These are phyloP conservation scores for Saturnispora hagleri DNA, from an alignment of 805 yeast species.

Conservation along the genomic window DNA sequence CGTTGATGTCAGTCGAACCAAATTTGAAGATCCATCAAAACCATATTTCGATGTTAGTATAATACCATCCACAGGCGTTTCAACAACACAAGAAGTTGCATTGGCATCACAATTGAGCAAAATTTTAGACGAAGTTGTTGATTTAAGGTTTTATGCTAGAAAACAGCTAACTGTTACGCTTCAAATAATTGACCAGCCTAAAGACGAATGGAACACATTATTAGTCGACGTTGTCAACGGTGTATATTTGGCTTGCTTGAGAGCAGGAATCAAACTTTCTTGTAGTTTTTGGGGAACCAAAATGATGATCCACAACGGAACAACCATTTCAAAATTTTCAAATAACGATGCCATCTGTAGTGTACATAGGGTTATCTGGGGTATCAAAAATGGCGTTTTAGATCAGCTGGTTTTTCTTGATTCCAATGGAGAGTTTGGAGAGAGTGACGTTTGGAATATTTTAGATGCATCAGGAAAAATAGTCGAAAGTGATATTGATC, in stretches of 20 bases:
- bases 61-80: constrained; percentile 68
- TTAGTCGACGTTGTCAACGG: constrained; percentile 67
- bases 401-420: constrained; percentile 58
- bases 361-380: constrained; percentile 4
- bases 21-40: constrained; percentile 76
- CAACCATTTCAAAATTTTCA: not conserved
- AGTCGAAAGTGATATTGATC: constrained; percentile 26
- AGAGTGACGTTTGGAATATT: constrained; percentile 41
- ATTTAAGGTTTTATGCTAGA: constrained; percentile 64
- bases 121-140: constrained; percentile 50
- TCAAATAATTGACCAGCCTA: constrained; percentile 46
- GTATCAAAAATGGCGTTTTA: constrained; percentile 20
- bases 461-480: constrained; percentile 44
- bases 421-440: constrained; percentile 60
- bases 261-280: constrained; percentile 66
- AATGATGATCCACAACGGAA: not conserved
- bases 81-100: constrained; percentile 63
- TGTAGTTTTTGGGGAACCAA: constrained; percentile 49
- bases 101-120: constrained; percentile 63
- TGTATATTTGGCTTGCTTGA: constrained; percentile 62
- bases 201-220: constrained; percentile 28
- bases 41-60: constrained; percentile 73
- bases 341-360: not conserved
- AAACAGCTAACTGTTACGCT: constrained; percentile 63
- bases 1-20: constrained; percentile 59